A percentile compares a stretch with the other conserved stretches of the same genome.
phyloP scores from a whole-genome alignment of 352 stramenopile genomes.

The Globisporangium paddicum region DNA sequence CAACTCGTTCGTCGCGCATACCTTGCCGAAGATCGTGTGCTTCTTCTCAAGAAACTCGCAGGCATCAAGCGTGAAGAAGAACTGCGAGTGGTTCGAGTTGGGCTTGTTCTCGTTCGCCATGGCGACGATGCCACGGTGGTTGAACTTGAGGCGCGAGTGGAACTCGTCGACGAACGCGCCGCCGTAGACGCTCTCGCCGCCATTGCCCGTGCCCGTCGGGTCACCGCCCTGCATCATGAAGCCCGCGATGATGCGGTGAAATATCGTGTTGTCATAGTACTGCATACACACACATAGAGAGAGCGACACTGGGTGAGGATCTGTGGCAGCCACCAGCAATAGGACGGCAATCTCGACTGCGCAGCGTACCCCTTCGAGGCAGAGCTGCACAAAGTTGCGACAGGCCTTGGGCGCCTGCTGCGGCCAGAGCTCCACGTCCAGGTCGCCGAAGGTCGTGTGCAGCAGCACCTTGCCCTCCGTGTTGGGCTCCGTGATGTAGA shows the following conservation, averaged over 20 bases:
- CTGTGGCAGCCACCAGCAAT: background rate
- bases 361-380: slow-evolving; percentile 60
- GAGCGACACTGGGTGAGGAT: slow-evolving; percentile 2
- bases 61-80: slow-evolving; percentile 97
- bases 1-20: slow-evolving; percentile 10
- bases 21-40: slow-evolving; percentile 92
- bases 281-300: slow-evolving; percentile 20
- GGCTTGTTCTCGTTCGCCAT: slow-evolving; percentile 90
- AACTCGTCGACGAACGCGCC: slow-evolving; percentile 90
- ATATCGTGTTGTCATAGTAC: slow-evolving; percentile 96
- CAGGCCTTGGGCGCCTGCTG: slow-evolving; percentile 95
- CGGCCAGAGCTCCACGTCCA: slow-evolving; percentile 97
- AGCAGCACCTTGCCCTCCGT: slow-evolving; percentile 96
- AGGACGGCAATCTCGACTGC: background rate
- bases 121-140: slow-evolving; percentile 93
- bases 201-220: slow-evolving; percentile 78
- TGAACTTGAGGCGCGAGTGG: slow-evolving; percentile 94
- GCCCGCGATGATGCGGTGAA: slow-evolving; percentile 93
- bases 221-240: slow-evolving; percentile 97
- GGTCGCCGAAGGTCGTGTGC: slow-evolving; percentile 95
- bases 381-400: slow-evolving; percentile 92
- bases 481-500: slow-evolving; percentile 96
- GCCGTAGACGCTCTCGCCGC: slow-evolving; percentile 77
- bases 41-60: slow-evolving; percentile 94
- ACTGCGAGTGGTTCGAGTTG: slow-evolving; percentile 92